Conservation (phyloP, 305 asterid genomes). For the Fraxinus baroniana region DNA sequence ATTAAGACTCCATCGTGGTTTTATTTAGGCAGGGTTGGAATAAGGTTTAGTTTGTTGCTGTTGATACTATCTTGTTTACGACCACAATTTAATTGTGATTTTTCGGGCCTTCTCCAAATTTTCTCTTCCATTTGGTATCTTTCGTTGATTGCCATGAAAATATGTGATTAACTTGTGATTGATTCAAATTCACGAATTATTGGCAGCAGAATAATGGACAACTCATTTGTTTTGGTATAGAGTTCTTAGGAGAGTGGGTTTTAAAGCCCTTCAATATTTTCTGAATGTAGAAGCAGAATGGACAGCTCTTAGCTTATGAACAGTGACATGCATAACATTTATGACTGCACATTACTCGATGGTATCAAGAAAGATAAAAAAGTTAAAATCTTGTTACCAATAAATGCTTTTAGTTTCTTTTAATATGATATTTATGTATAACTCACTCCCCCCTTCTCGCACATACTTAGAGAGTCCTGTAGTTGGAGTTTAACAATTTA, state of each 20-base stretch:
- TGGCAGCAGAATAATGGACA: neutral
- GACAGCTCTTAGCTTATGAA: neutral
- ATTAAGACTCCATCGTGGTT: neutral
- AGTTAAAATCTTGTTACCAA: neutral
- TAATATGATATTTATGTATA: no score
- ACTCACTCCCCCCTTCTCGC: no score
- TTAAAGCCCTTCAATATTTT: neutral
- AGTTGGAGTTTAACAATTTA: neutral
- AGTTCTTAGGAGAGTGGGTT: neutral
- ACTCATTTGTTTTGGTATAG: neutral
- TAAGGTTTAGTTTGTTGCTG: neutral
- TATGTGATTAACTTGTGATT: neutral
- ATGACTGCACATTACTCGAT: neutral
- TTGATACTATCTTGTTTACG: neutral
- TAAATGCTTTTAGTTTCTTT: neutral
- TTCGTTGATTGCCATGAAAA: neutral
- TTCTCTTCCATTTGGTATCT: neutral
- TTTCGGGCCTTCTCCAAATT: neutral
- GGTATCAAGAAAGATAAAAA: neutral
- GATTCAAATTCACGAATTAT: neutral
- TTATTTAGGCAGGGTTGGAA: neutral
- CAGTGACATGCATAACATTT: neutral
- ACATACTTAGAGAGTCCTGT: no score
- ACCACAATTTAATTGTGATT: neutral
- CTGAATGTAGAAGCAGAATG: neutral